Evolutionary conservation across 73 alveolate genomes (phyloP).

Genomic region (Symbiodinium pilosum): DNA sequence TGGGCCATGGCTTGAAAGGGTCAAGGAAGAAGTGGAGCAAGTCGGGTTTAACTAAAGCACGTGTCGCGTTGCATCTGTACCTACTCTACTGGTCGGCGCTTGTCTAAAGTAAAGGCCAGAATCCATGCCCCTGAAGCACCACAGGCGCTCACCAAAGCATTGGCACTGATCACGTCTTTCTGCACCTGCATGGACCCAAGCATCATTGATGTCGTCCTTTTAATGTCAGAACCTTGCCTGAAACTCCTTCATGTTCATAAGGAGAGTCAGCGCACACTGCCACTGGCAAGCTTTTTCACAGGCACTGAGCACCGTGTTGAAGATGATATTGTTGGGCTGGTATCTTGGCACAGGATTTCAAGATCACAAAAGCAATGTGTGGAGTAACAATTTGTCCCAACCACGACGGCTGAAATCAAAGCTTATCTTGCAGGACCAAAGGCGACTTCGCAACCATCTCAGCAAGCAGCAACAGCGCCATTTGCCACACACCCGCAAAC

Average conservation of each 20-base stretch:
- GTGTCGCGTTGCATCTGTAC: too few species aligned
- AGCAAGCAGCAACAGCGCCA: not conserved
- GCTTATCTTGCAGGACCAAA: not conserved
- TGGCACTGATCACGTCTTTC: not conserved
- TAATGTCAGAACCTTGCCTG: not conserved
- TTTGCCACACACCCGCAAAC: not conserved
- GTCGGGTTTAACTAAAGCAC: too few species aligned
- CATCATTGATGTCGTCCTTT: not conserved
- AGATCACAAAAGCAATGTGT: too few species aligned
- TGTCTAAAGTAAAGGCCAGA: not conserved
- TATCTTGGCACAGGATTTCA: not conserved
- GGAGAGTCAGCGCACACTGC: not conserved
- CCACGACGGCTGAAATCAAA: not conserved
- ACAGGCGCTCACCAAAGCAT: not conserved
- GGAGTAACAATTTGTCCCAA: not conserved
- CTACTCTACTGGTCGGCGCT: not conserved
- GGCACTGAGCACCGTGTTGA: not conserved
- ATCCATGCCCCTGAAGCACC: not conserved
- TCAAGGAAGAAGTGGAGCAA: too few species aligned
- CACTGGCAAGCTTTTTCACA: not conserved
- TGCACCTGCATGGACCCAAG: not conserved
- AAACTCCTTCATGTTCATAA: not conserved
- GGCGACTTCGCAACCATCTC: not conserved
- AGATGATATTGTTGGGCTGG: not conserved
- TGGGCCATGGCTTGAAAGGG: too few species aligned